Evolutionary conservation across 345 rosid genomes (phyloP), one percentile per base, ranked within the genome.

Genomic region (Eucalyptus shirleyi): DNA sequence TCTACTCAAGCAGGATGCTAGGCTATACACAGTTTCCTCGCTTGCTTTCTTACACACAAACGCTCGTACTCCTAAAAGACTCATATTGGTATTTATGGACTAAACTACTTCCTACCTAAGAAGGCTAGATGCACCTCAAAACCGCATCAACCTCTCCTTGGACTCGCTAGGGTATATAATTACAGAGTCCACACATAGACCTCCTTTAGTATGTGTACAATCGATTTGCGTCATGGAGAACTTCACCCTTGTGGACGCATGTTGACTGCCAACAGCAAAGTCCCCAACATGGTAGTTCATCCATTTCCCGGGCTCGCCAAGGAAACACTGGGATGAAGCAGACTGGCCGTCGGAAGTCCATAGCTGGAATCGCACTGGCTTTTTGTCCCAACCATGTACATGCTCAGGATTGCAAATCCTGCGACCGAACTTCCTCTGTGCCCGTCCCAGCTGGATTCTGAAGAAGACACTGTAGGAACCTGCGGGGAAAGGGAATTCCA

Each of bases 121-220:
- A 51, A 49, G 40, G 40, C 88, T 88, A 92, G 91, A 83, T 87
- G 91, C 90, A 49, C 88, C 86, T 94, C 83, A 96, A 96, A 94
- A 91, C 90, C 88, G 94, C 93, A 86, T 92, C 86, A 96, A 93
- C 96, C 93, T 93, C 89, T 93, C 95, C 93, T 91, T 94, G 60
- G 91, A 94, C 82, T 91, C 93, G 89, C 95, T 93, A 5, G 99
- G 99, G 92, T 90, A 95, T 90, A 97, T 94, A 82, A 93, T 87
- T 30, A 96, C 98, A 60, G 96, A 95, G 91, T 98, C 99, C 90
- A 98, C 65, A 91, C 98, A 96, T 2, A 98, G 93, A 80, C 99
- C 99, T 7, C 99, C 99, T 93, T 98, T 98, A 32, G 99, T 97
- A 91, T 98, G 99, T 1, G 99, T 98, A 92, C 99, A 98, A 90